Evolutionary conservation across 2,329 filamentous ascomycete species (phyloP).

Genomic region (Colletotrichum coccodes): DNA sequence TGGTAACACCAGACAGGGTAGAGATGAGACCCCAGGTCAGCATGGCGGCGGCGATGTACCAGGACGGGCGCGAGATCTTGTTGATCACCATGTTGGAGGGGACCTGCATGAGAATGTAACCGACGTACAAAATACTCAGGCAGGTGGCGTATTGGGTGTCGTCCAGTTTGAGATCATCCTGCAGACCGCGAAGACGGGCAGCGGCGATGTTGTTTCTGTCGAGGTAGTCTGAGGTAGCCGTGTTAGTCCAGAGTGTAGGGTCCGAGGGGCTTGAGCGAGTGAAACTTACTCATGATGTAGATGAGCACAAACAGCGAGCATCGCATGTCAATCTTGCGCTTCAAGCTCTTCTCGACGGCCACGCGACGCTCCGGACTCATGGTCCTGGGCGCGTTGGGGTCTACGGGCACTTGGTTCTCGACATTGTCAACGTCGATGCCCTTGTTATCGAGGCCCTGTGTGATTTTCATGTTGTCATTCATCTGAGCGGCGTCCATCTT

Average conservation of each 20-base stretch:
- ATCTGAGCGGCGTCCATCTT: constrained; percentile 26
- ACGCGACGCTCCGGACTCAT: constrained; percentile 59
- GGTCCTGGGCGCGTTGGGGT: constrained; percentile 20
- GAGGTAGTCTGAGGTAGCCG: constrained; percentile 70
- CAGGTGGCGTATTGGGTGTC: constrained; percentile 72
- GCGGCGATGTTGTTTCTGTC: constrained; percentile 76
- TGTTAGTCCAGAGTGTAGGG: constrained; percentile 65
- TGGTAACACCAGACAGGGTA: constrained; percentile 62
- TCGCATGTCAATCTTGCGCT: constrained; percentile 76
- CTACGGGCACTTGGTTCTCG: constrained; percentile 7
- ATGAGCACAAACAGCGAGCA: constrained; percentile 77
- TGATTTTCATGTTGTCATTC: constrained; percentile 19
- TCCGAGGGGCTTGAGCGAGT: neutral
- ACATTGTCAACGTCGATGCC: constrained; percentile 16
- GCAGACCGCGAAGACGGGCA: constrained; percentile 72
- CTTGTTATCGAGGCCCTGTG: constrained; percentile 8
- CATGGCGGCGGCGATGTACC: constrained; percentile 64
- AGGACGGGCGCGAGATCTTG: constrained; percentile 58
- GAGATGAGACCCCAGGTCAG: constrained; percentile 70
- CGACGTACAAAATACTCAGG: constrained; percentile 72
- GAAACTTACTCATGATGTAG: constrained; percentile 65
- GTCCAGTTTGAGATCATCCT: constrained; percentile 66
- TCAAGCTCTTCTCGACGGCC: constrained; percentile 70
- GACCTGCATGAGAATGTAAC: constrained; percentile 73
- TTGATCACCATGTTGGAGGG: constrained; percentile 69